Conservation (phyloP, 1,284 basidiomycete species). For the Trichosporon sp. region DNA sequence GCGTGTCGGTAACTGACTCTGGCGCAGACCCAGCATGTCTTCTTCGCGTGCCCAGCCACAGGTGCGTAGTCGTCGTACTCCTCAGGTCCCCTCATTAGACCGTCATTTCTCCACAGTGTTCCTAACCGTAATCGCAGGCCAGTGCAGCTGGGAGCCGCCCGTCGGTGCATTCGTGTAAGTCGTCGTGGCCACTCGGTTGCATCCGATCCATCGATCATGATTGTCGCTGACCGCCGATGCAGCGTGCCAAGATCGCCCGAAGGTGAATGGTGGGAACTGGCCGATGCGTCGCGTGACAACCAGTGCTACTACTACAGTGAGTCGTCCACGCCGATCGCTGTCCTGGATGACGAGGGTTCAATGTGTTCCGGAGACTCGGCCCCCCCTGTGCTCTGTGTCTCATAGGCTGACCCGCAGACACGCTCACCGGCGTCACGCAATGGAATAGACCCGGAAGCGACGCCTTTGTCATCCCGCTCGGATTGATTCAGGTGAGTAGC, state of each 20-base stretch:
- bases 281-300: slow-evolving; percentile 69
- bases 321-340: slow-evolving; percentile 11
- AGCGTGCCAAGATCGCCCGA: slow-evolving; percentile 75
- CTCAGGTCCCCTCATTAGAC: not conserved
- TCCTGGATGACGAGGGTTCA: not conserved
- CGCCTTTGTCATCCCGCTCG: slow-evolving; percentile 83
- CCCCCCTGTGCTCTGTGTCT: not conserved
- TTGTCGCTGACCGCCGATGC: slow-evolving; percentile 2
- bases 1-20: slow-evolving; percentile 3
- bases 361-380: not conserved
- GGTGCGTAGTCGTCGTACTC: slow-evolving; percentile 20
- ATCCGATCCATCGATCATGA: not conserved
- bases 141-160: slow-evolving; percentile 88
- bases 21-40: slow-evolving; percentile 66
- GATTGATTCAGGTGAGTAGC: slow-evolving; percentile 62
- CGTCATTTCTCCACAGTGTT: slow-evolving; percentile 2
- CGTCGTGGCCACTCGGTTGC: not conserved
- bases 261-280: slow-evolving; percentile 94
- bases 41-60: slow-evolving; percentile 83
- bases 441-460: slow-evolving; percentile 71
- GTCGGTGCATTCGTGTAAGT: slow-evolving; percentile 80
- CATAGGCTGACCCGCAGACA: slow-evolving; percentile 46
- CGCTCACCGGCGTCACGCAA: slow-evolving; percentile 75
- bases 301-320: slow-evolving; percentile 83
- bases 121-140: slow-evolving; percentile 56